Evolutionary conservation across 306 rosid species (phyloP).

Genomic region (Vigna unguiculata): DNA sequence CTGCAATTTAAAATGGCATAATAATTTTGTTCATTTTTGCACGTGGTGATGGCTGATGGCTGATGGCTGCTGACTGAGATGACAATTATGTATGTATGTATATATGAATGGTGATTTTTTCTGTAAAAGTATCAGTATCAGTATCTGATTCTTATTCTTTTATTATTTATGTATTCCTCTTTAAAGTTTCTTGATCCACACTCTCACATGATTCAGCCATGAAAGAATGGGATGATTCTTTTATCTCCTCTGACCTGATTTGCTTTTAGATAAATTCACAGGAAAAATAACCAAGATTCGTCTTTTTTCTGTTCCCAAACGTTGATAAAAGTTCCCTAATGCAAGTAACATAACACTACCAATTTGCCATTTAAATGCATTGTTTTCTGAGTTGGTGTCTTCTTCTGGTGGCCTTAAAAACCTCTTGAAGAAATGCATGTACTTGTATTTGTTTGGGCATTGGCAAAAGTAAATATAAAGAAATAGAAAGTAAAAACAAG

Average conservation of each 20-base stretch:
- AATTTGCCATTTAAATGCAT: neutral
- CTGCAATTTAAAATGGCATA: neutral
- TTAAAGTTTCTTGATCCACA: neutral
- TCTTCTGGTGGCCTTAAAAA: too few relatives aligned
- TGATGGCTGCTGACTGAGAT: neutral
- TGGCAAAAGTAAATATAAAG: neutral
- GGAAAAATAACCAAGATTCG: neutral
- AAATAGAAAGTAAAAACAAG: neutral
- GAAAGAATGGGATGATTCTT: neutral
- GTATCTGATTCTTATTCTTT: neutral
- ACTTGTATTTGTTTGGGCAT: neutral
- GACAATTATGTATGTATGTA: neutral
- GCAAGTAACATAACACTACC: neutral
- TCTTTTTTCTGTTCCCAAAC: neutral
- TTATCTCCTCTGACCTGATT: neutral
- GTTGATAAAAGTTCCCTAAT: neutral
- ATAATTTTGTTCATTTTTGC: slow-evolving; percentile 24
- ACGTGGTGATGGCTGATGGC: neutral
- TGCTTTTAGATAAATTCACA: neutral
- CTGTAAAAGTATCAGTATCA: neutral
- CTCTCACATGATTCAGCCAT: neutral
- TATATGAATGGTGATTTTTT: too few relatives aligned
- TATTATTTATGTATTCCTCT: neutral
- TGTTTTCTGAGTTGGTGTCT: neutral
- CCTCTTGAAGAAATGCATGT: neutral